These are phyloP conservation scores for Nadsonia fulvescens DNA, from an alignment of 805 yeast species.

Conservation along the genomic window DNA sequence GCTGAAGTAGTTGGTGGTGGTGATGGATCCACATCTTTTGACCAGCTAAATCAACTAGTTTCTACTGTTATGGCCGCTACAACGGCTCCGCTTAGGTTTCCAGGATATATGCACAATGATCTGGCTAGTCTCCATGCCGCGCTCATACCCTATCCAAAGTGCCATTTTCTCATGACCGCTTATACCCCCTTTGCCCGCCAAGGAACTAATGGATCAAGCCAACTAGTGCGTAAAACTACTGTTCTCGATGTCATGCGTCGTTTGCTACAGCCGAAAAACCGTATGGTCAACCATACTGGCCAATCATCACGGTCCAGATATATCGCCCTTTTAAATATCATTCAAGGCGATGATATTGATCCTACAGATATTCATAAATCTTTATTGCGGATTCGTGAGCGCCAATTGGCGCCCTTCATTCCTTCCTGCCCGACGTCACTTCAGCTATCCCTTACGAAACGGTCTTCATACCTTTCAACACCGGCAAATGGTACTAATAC, in stretches of 20 bases:
- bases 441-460: conserved; percentile 59
- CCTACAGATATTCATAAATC: conserved; percentile 45
- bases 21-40: conserved; percentile 51
- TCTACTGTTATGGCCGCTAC: conserved; percentile 70
- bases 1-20: conserved; percentile 36
- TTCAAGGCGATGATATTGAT: conserved; percentile 42
- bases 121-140: conserved; percentile 66
- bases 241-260: conserved; percentile 78
- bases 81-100: conserved; percentile 79
- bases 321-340: conserved; percentile 51
- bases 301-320: conserved; percentile 31
- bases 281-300: conserved; percentile 48
- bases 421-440: conserved; percentile 75
- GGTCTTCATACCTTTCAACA: conserved; percentile 35
- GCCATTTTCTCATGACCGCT: conserved; percentile 57
- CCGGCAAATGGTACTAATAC: conserved; percentile 24
- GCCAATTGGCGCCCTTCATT: conserved; percentile 43
- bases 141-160: conserved; percentile 68
- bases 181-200: conserved; percentile 42
- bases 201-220: conserved; percentile 29
- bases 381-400: conserved; percentile 22
- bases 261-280: conserved; percentile 55
- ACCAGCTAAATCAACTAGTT: conserved; percentile 69
- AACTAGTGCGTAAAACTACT: conserved; percentile 47
- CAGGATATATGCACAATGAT: conserved; percentile 80